phyloP scores from a whole-genome alignment of 768 basidiomycete species.

The Strobilomyces echinocephalus region DNA sequence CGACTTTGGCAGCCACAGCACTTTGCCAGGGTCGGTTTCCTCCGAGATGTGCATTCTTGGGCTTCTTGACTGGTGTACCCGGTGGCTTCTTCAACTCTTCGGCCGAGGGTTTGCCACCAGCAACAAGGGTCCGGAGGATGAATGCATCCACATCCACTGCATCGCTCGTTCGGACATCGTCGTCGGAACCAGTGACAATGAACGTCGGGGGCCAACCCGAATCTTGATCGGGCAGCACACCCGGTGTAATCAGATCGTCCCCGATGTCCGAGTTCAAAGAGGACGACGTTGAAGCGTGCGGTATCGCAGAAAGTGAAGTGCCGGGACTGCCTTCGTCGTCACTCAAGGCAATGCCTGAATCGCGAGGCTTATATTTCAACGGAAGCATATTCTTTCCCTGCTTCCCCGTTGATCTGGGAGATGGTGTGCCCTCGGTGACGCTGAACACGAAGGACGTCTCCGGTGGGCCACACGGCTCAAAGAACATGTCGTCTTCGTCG shows the following conservation, averaged over 20 bases:
- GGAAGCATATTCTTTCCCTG: slow-evolving; percentile 36
- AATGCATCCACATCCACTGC: slow-evolving; percentile 60
- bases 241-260: slow-evolving; percentile 69
- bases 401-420: slow-evolving; percentile 38
- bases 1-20: slow-evolving; percentile 65
- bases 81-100: slow-evolving; percentile 57
- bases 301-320: slow-evolving; percentile 37
- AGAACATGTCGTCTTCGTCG: slow-evolving; percentile 57
- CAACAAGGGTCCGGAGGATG: slow-evolving; percentile 63
- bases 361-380: slow-evolving; percentile 67
- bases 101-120: slow-evolving; percentile 47
- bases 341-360: slow-evolving; percentile 59
- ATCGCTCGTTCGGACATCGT: slow-evolving; percentile 26
- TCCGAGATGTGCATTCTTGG: slow-evolving; percentile 53
- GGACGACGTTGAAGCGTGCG: slow-evolving; percentile 58
- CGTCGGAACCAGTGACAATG: slow-evolving; percentile 39
- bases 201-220: slow-evolving; percentile 62
- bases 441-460: slow-evolving; percentile 55
- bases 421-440: slow-evolving; percentile 54
- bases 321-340: slow-evolving; percentile 47
- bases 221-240: slow-evolving; percentile 43
- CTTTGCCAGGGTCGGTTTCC: slow-evolving; percentile 76
- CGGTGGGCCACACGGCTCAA: slow-evolving; percentile 38
- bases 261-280: slow-evolving; percentile 55
- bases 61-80: slow-evolving; percentile 78